These are phyloP conservation scores for Candida railenensis DNA, from an alignment of 805 yeast genomes.

Conservation along the genomic window DNA sequence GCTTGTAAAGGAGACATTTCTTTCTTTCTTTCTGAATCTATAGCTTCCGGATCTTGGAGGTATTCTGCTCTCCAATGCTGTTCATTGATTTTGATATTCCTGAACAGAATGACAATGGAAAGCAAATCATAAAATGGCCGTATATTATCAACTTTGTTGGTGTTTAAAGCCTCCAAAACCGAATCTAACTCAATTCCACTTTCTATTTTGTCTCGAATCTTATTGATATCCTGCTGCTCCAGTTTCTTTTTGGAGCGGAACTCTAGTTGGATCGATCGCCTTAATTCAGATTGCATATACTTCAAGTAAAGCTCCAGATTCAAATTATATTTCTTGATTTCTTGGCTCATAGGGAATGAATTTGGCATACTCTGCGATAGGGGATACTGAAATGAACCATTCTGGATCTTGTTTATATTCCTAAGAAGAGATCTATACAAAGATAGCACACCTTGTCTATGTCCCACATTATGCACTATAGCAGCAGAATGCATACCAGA, in stretches of 20 bases:
- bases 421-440: conserved; percentile 9
- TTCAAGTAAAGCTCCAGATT: conserved; percentile 11
- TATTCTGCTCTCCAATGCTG: conserved; percentile 20
- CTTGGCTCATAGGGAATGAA: background rate
- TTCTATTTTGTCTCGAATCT: conserved; percentile 8
- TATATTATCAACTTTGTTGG: conserved; percentile 1
- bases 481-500: conserved; percentile 2
- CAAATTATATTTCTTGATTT: conserved; percentile 1
- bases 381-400: background rate
- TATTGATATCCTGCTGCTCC: background rate
- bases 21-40: conserved; percentile 7
- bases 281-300: conserved; percentile 17
- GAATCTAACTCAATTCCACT: conserved; percentile 13
- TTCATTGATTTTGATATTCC: conserved; percentile 10
- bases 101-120: conserved; percentile 10
- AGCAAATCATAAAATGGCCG: conserved; percentile 6
- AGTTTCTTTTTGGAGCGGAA: conserved; percentile 8
- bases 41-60: conserved; percentile 1
- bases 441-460: conserved; percentile 7
- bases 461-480: conserved; percentile 2
- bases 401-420: background rate
- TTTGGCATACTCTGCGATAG: no score
- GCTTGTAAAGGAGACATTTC: background rate
- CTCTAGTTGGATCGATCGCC: conserved; percentile 14
- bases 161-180: conserved; percentile 7